phyloP scores from a whole-genome alignment of 2,329 filamentous ascomycete genomes.

The Nemania bipapillata region DNA sequence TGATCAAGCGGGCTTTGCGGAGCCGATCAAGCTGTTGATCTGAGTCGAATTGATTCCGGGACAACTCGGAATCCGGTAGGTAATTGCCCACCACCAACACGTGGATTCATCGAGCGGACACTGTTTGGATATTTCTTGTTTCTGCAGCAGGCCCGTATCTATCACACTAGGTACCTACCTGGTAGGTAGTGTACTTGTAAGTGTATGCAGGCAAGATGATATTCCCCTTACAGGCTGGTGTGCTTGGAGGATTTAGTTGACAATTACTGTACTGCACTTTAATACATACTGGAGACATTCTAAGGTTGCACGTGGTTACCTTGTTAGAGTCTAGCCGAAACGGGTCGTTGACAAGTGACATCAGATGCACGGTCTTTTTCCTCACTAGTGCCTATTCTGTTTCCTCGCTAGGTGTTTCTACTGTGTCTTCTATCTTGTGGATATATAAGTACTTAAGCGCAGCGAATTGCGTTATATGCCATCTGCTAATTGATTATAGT shows the following conservation, averaged over 20 bases:
- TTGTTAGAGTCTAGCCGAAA: slow-evolving; percentile 2
- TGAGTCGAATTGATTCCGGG: slow-evolving; percentile 3
- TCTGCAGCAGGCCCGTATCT: neutral
- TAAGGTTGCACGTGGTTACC: slow-evolving; percentile 3
- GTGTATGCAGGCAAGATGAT: neutral
- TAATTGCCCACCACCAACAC: neutral
- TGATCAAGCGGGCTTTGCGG: slow-evolving; percentile 7
- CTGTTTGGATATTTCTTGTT: neutral
- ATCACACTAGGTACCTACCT: too few species aligned
- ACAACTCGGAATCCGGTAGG: slow-evolving; percentile 14
- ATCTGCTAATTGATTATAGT: neutral
- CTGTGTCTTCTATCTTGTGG: too few species aligned
- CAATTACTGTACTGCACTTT: neutral
- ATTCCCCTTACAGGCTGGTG: neutral
- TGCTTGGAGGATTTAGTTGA: neutral
- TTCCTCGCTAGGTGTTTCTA: neutral
- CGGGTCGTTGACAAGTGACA: slow-evolving; percentile 4
- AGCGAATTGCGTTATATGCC: neutral
- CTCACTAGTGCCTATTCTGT: too few species aligned
- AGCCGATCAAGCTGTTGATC: slow-evolving; percentile 8
- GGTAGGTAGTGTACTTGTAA: too few species aligned
- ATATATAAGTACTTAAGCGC: too few species aligned
- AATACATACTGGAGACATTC: neutral
- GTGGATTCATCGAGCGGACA: neutral
- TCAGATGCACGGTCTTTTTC: slow-evolving; percentile 31